Evolutionary conservation across 2,329 filamentous ascomycete genomes (phyloP), one percentile per base, ranked within the genome.

Genomic region (Colletotrichum siamense): DNA sequence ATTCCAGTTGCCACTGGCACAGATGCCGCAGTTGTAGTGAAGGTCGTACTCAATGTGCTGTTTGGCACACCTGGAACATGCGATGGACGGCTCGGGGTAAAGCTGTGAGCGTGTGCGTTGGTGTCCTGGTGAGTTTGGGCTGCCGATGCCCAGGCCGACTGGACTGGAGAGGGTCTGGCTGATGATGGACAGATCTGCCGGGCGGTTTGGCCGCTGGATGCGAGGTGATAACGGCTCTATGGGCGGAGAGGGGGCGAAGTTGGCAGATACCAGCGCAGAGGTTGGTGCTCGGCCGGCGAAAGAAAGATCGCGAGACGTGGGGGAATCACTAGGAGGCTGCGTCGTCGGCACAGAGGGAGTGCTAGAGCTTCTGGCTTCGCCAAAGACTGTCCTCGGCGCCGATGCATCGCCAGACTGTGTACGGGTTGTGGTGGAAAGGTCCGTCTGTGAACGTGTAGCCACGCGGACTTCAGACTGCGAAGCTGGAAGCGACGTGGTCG

Each of bases 41-140:
- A 98, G 86, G 10, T 95, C 92, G 79, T 98, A 95, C 82, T 98
- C 94, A 49, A 98, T 96, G 76, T 96, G 91, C 8, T 88, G 81
- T 78, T 90, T 94, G 24, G 88, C 86, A 82, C 96, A 99, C 12
- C 91, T 88, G 49, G 92, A 90, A 82, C 96, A 98, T 10, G 88
- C 89, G 67, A 98, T 91, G 2, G 91, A 92, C 1, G 96, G 95
- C 81, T 98, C 95, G 2, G 87, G 83, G 78, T 91, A 95, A 3
- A 91, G 85, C 79, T 91, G 86, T 77, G 89, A 84, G 81, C 87
- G 82, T 79, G 83, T 80, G 64, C 86, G 84, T 49, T 87, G 85
- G 61, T 88, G 86, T 22, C 83, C 79, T 52, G 82, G 73, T 67
- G 85, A 81, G 3, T 81, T 72, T 1, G 85, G 85, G 63, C 81